These are phyloP conservation scores for Uronychia setigera DNA, from an alignment of 73 alveolate genomes.

Conservation along the genomic window DNA sequence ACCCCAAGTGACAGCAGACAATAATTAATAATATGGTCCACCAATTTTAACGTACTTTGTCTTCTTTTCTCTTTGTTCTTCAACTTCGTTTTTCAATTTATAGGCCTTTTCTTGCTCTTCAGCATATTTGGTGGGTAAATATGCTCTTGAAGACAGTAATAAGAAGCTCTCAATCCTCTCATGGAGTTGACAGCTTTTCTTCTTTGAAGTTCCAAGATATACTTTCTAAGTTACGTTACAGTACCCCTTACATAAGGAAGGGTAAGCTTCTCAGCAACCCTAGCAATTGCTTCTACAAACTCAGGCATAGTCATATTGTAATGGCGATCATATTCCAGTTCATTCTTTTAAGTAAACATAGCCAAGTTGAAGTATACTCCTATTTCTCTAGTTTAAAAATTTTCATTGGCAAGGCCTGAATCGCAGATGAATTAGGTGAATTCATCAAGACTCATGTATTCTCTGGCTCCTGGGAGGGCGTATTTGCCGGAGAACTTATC, in stretches of 20 bases:
- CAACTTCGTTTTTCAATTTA: no score
- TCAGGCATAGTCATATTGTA: constrained; percentile 78
- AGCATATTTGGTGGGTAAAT: no score
- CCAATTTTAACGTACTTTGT: constrained; percentile 10
- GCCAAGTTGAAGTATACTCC: constrained; percentile 69
- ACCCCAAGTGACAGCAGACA: no score
- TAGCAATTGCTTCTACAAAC: constrained; percentile 81
- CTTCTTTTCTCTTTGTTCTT: constrained; percentile 18
- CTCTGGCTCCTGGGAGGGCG: constrained; percentile 55
- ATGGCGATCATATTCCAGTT: constrained; percentile 76
- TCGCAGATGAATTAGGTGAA: constrained; percentile 64
- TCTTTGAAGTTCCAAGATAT: no score
- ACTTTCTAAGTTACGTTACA: no score
- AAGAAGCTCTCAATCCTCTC: no score
- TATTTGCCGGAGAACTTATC: constrained; percentile 29
- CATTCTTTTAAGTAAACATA: constrained; percentile 86
- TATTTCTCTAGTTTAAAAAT: constrained; percentile 72
- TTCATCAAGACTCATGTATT: constrained; percentile 80
- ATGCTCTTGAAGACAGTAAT: no score
- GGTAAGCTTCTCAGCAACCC: constrained; percentile 77
- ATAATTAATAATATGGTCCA: constrained; percentile 6
- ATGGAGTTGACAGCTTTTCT: no score
- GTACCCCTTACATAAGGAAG: no score
- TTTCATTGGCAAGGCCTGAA: constrained; percentile 58
- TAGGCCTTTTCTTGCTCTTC: no score